phyloP scores from a whole-genome alignment of 306 rosid species.

The Lupinus albus region DNA sequence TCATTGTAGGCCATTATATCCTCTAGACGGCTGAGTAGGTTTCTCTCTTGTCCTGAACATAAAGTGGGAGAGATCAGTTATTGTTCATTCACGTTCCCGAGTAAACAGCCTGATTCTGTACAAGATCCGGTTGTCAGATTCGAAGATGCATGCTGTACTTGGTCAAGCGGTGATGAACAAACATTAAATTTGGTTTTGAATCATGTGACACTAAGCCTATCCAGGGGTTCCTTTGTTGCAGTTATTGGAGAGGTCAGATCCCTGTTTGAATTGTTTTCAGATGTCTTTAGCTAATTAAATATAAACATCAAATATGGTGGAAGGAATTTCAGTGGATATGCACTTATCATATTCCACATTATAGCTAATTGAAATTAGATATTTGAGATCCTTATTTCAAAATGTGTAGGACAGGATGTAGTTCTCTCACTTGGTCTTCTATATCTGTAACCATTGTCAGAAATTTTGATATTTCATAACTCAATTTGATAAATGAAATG shows the following conservation, averaged over 20 bases:
- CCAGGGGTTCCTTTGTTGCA: constrained; percentile 76
- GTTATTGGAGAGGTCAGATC: constrained; percentile 85
- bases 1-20: constrained; percentile 74
- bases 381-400: constrained; percentile 28
- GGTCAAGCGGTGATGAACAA: constrained; percentile 76
- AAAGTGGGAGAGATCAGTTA: constrained; percentile 49
- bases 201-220: constrained; percentile 64
- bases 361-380: constrained; percentile 8
- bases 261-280: constrained; percentile 27
- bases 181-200: constrained; percentile 58
- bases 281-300: constrained; percentile 27
- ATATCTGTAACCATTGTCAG: constrained; percentile 16
- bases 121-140: constrained; percentile 60
- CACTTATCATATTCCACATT: constrained; percentile 9
- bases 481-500: constrained; percentile 28
- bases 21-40: constrained; percentile 74
- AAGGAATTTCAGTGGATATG: constrained; percentile 20
- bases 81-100: constrained; percentile 40
- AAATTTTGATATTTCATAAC: constrained; percentile 10
- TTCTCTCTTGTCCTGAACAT: constrained; percentile 73
- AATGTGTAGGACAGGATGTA: not conserved
- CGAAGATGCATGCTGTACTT: constrained; percentile 71
- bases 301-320: not conserved
- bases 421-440: constrained; percentile 25
- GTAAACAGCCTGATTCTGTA: constrained; percentile 49